Conservation (phyloP, 2,329 filamentous ascomycete genomes). For the Blastomyces percursus region DNA sequence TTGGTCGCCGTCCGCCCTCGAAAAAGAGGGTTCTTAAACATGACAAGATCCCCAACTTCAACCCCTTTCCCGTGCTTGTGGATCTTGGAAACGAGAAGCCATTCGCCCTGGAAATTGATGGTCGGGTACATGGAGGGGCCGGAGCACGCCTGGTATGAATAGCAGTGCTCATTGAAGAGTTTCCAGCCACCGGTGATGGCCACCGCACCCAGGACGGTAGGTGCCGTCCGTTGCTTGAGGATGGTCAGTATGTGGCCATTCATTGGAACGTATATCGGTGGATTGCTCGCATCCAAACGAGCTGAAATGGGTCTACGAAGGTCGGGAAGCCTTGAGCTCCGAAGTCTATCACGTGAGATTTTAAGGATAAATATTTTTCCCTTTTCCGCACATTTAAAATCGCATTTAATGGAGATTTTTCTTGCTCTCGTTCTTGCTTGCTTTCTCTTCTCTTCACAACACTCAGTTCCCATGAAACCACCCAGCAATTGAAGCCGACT, state of each 20-base stretch:
- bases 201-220: constrained; percentile 21
- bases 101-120: constrained; percentile 56
- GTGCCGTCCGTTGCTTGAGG: constrained; percentile 13
- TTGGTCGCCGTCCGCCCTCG: constrained; percentile 57
- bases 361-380: background rate
- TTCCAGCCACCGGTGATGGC: constrained; percentile 28
- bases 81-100: constrained; percentile 56
- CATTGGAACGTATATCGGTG: background rate
- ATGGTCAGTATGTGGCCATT: background rate
- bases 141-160: constrained; percentile 47
- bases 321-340: background rate
- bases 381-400: background rate
- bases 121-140: constrained; percentile 90
- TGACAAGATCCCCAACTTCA: constrained; percentile 72
- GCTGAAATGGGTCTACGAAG: background rate
- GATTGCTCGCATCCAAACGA: constrained; percentile 11
- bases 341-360: background rate
- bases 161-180: constrained; percentile 46
- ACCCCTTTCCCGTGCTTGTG: constrained; percentile 57
- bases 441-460: background rate
- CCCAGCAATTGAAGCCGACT: background rate
- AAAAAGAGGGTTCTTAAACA: constrained; percentile 63
- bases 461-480: no score
- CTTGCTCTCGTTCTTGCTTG: background rate
- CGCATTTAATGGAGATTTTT: background rate